These are phyloP conservation scores for Botryotinia convoluta DNA, from an alignment of 2,329 filamentous ascomycete genomes.

Conservation along the genomic window DNA sequence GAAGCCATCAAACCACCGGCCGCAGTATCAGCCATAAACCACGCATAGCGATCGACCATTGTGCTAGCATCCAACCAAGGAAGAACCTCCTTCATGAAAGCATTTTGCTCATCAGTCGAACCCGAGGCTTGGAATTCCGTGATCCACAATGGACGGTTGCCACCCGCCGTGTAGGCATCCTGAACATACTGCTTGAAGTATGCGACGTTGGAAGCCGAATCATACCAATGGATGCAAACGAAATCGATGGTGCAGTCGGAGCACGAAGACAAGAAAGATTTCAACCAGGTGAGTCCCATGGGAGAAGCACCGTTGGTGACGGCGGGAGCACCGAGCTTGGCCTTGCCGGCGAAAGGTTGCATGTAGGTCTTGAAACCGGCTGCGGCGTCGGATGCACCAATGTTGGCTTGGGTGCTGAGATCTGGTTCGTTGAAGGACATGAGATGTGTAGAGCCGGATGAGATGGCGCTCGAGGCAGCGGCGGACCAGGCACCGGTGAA, in stretches of 20 bases:
- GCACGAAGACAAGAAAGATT: conserved; percentile 44
- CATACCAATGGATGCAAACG: conserved; percentile 49
- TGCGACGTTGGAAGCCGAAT: conserved; percentile 36
- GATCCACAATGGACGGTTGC: conserved; percentile 41
- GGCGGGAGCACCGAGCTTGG: conserved; percentile 46
- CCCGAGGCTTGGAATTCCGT: conserved; percentile 43
- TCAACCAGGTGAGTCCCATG: conserved; percentile 46
- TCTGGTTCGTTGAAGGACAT: conserved; percentile 75
- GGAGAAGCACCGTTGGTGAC: conserved; percentile 46
- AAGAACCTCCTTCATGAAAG: conserved; percentile 44
- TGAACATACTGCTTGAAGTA: conserved; percentile 46
- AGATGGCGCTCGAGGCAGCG: conserved; percentile 52
- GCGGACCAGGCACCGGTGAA: conserved; percentile 49
- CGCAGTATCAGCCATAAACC: conserved; percentile 11
- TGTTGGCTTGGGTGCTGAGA: conserved; percentile 55
- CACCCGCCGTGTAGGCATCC: conserved; percentile 38
- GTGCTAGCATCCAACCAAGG: conserved; percentile 42
- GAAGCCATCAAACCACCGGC: conserved; percentile 4
- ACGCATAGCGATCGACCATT: background rate
- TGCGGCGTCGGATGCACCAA: conserved; percentile 39
- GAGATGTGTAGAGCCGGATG: conserved; percentile 53
- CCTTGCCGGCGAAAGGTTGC: conserved; percentile 45
- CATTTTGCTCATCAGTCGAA: conserved; percentile 35
- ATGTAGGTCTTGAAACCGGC: conserved; percentile 44
- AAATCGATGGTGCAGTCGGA: conserved; percentile 45